These are phyloP conservation scores for Rhododendron molle DNA, from an alignment of 148 eudicot genomes.

Conservation along the genomic window DNA sequence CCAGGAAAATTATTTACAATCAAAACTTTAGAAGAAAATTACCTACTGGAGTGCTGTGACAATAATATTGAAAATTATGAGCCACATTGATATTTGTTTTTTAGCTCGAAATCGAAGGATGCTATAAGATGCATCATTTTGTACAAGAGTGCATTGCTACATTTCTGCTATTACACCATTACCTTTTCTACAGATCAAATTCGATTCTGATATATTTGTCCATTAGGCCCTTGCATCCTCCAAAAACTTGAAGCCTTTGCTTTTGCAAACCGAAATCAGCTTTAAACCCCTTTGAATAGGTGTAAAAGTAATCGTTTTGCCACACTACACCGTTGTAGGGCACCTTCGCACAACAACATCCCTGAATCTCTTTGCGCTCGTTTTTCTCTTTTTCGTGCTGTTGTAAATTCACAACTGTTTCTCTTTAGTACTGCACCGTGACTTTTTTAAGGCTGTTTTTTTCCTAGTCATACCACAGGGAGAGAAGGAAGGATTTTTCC, in stretches of 20 bases:
- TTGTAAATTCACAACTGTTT: neutral
- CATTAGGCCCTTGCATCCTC: neutral
- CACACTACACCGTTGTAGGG: neutral
- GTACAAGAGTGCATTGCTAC: too few species aligned
- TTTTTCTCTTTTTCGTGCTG: neutral
- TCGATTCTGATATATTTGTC: neutral
- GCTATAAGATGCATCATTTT: neutral
- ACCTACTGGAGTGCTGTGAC: neutral
- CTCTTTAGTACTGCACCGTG: neutral
- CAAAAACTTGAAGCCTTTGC: neutral
- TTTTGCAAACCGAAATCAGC: neutral
- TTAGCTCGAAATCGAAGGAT: neutral
- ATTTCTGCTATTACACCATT: too few species aligned
- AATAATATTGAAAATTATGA: neutral
- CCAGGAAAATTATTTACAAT: neutral
- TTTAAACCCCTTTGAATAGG: neutral
- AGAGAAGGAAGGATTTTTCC: neutral
- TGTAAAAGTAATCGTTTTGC: neutral
- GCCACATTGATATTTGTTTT: neutral
- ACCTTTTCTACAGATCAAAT: too few species aligned
- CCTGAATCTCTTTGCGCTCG: neutral
- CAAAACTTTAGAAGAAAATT: neutral
- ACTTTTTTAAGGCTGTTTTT: neutral
- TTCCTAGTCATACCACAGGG: neutral
- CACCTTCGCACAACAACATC: neutral